Evolutionary conservation across 768 basidiomycete species (phyloP), one percentile per base, ranked within the genome.

Genomic region (Amanita phalloides): DNA sequence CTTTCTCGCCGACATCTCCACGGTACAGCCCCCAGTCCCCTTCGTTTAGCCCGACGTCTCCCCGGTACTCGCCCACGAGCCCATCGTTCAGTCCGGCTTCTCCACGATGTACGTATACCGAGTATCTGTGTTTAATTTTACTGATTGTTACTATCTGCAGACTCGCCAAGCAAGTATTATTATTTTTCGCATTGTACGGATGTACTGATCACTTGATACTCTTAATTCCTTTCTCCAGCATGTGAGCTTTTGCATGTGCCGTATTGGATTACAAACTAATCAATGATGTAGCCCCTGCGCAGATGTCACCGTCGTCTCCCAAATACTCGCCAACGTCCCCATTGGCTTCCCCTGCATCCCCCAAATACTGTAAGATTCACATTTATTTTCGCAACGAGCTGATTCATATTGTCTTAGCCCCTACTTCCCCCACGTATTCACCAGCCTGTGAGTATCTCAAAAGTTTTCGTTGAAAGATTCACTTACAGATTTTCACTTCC

Each of bases 261-360:
- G 9, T 26, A 23, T 20, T 14, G 13, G 13, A 9, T 17, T 37
- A 26, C n/a, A 28, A 26, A 8, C 26, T 49, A 26, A 49, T 6
- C 54, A n/a, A 38, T 42, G 54, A 49, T 49, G 8, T 60, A 86
- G 86, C 88, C 4, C 87, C 89, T 32, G 77, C 81, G 21, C 84
- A 88, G 51, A 78, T 86, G 72, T 93, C 92, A 6, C 92, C 91
- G 0, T 82, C 92, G 3, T 93, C 90, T 28, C 92, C 92, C 6
- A 89, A 85, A 60, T 96, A 93, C 66, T 93, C 90, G 9, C 94
- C 94, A 2, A 91, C 94, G 0, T 94, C 91, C 3, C 94, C 94
- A n/a, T 70, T 76, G 65, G 80, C 84, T 6, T 92, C 90, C 2
- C 93, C 93, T 0, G 79, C 93, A 2, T 94, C 91, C 33, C 94